Base-by-base conservation (phyloP, 768 basidiomycete genomes). In the Amanita polypyramis region DNA sequence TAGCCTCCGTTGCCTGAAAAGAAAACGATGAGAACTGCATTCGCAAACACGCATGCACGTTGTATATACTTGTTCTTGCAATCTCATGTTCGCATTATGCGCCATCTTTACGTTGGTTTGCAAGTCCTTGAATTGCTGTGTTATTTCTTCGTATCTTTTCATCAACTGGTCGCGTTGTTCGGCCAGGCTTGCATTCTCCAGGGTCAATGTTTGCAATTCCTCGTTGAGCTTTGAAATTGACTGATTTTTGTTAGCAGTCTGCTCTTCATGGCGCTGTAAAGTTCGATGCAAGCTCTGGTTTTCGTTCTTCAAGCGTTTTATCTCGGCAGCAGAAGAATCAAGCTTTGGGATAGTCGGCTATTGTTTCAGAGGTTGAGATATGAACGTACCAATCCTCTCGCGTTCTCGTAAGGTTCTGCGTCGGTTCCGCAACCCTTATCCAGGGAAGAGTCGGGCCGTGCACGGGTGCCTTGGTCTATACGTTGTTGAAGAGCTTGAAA, bases 401-500 rank as follows among this genome's bases (percentile, higher is more conserved):
- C 15, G 11, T 33, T 42, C 38, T 29, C 14, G 30, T 23, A 42
- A 33, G n/a, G 27, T 20, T 32, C 2, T 15, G 14, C 21, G 15
- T 17, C 4, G 7, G n/a, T 30, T 27, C 8, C 15, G 36, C 15
- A 23, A 27, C 25, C 25, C 38, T 11, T 10, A 17, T 21, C n/a
- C 33, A 8, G 10, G n/a, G 25, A 10, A 6, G 17, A 15, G 20
- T 23, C 19, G 12, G 39, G 29, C 6, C 17, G 11, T 11, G 21
- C n/a, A 17, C 23, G 33, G 9, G 7, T 9, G 11, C 19, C 19
- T 19, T 33, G 38, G 23, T 49, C 47, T 32, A 27, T 14, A 4
- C 41, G 32, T 17, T 12, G 47, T 42, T 49, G 40, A 34, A 49
- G 17, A n/a, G 32, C 33, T 11, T 42, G 47, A 33, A 49, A 30